Evolutionary conservation across 208 protist genomes (phyloP).

Genomic region (Wallacemonas rigidus): DNA sequence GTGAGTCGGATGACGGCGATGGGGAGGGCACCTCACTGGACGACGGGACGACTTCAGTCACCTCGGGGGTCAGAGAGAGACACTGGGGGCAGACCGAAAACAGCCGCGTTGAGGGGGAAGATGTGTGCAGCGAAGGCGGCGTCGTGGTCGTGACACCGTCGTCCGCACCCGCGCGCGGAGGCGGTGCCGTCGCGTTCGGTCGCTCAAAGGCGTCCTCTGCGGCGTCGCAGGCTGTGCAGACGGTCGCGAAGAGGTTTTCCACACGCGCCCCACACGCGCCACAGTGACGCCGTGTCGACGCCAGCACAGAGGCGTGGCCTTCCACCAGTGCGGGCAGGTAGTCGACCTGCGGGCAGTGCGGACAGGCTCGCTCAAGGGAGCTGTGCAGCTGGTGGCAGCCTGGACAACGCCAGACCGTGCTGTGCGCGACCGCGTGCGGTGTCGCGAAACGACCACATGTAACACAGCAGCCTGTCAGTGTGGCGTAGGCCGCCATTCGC

Average conservation of each 20-base stretch:
- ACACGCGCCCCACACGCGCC: constrained; percentile 32
- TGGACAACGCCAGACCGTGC: constrained; percentile 62
- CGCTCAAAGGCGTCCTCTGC: not conserved
- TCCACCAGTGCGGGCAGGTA: constrained; percentile 58
- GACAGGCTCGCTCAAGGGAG: constrained; percentile 78
- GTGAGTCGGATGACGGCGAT: too few relatives aligned
- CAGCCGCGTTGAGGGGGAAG: not conserved
- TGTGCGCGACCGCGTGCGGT: constrained; percentile 41
- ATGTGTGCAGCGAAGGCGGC: not conserved
- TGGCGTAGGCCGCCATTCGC: constrained; percentile 19
- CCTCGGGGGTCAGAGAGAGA: not conserved
- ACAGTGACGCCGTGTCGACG: constrained; percentile 27
- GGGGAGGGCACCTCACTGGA: too few relatives aligned
- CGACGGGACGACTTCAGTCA: not conserved
- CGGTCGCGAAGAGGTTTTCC: constrained; percentile 43
- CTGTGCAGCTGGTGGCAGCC: constrained; percentile 69
- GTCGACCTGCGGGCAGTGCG: constrained; percentile 79
- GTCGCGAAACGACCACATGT: constrained; percentile 53
- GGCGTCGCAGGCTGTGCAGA: constrained; percentile 24
- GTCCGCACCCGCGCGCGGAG: not conserved
- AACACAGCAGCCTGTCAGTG: constrained; percentile 48
- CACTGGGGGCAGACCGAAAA: constrained; percentile 17
- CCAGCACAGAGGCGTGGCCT: constrained; percentile 15
- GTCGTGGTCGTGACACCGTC: not conserved
- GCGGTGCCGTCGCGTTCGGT: not conserved